Evolutionary conservation across 2,329 filamentous ascomycete species (phyloP), one percentile per base, ranked within the genome.

Genomic region (Penicillium olsonii): DNA sequence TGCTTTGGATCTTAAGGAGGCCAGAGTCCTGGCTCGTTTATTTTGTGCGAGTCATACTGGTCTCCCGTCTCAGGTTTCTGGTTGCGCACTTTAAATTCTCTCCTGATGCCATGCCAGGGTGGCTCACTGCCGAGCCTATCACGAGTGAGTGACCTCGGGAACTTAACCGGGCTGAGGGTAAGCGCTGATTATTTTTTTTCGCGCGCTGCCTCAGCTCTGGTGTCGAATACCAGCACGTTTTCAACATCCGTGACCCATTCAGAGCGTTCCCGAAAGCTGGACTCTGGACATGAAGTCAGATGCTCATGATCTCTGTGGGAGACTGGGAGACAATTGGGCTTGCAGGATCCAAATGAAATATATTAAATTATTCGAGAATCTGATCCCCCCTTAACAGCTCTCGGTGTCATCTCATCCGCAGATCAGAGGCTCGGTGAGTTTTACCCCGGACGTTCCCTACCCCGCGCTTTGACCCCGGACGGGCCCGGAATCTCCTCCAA

Each of bases 101-200:
- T n/a, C 44, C 22, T 47, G 38, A 31, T 37, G 45, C 43, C 37
- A 35, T 50, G 37, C 37, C 34, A 34, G 31, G 7, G 40, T 50
- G 34, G 27, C 45, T 50, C 26, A 42, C 31, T 42, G 41, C 37
- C 33, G 18, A 48, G 18, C 48, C 48, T 54, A 51, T 48, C 48
- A 50, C 39, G n/a, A n/a, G n/a, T n/a, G n/a, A 48, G 37, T 31
- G 33, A 45, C 19, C 48, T 5, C 49, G 26, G 20, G 11, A 37
- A 54, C 49, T 54, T 52, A 41, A 52, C 52, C 52, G 52, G 35
- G 45, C 42, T 45, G 31, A 49, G 52, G 29, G 49, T 54, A 49
- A 49, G 45, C 45, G 45, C 45, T 46, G 41, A 48, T 45, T 40
- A 38, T 39, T 42, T 42, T 31, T 44, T 49, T 41, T 43, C 45